phyloP scores from a whole-genome alignment of 352 stramenopile species.

The Pythium insidiosum region DNA sequence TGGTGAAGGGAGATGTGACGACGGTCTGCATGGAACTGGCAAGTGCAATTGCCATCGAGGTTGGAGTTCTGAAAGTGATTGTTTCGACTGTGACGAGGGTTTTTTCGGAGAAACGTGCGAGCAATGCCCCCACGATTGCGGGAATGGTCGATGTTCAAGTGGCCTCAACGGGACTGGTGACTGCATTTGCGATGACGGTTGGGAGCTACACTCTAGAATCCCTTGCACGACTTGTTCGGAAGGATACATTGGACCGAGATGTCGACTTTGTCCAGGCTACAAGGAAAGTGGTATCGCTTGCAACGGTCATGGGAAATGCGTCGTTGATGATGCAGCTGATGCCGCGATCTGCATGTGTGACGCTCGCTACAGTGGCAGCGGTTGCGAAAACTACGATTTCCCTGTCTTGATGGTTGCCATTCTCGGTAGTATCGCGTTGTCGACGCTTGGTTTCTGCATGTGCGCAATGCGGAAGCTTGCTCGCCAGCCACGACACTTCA shows the following conservation, averaged over 20 bases:
- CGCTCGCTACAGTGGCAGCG: conserved; percentile 56
- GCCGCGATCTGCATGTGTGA: conserved; percentile 64
- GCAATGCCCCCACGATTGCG: conserved; percentile 61
- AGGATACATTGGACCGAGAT: conserved; percentile 68
- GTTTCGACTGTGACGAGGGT: conserved; percentile 75
- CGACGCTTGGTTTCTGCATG: conserved; percentile 81
- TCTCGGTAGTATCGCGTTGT: conserved; percentile 69
- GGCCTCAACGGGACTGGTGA: conserved; percentile 70
- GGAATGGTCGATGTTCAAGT: conserved; percentile 66
- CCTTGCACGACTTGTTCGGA: conserved; percentile 67
- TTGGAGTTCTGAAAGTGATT: conserved; percentile 69
- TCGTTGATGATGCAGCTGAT: conserved; percentile 29
- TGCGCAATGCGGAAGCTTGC: conserved; percentile 77
- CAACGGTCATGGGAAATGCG: conserved; percentile 60
- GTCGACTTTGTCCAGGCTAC: conserved; percentile 64
- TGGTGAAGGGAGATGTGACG: conserved; percentile 70
- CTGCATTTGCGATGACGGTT: conserved; percentile 72
- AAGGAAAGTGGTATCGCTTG: conserved; percentile 62
- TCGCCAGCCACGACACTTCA: conserved; percentile 51
- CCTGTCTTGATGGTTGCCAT: conserved; percentile 76
- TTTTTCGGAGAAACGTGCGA: conserved; percentile 75
- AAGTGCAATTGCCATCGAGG: conserved; percentile 78
- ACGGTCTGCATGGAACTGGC: conserved; percentile 64
- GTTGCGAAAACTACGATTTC: conserved; percentile 83
- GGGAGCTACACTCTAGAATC: conserved; percentile 45